Evolutionary conservation across 345 rosid genomes (phyloP), one percentile per base, ranked within the genome.

Genomic region (Hibiscus mutabilis): DNA sequence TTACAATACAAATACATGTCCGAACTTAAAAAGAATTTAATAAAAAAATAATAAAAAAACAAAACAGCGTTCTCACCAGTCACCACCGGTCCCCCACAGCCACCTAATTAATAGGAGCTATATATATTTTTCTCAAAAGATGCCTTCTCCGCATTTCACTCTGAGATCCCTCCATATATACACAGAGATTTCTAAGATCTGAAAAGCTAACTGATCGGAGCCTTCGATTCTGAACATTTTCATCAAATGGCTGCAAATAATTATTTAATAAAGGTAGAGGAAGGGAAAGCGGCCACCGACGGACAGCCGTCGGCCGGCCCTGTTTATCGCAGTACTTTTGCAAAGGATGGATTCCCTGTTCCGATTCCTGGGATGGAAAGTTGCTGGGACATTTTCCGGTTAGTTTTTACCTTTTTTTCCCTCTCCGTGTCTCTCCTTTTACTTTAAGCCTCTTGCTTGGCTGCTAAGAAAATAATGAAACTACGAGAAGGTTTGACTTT

Each of bases 341-440:
- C 97, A 42, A 75, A 84, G 75, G 85, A 84, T 47, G 97, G 99
- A 21, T 90, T 89, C 70, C 97, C 97, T n/a, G 67, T 84, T 25
- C 93, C 96, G 18, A 72, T 85, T 63, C 80, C 84, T 1, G 97
- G 96, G 16, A 52, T 92, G 85, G 87, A 92, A 3, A 83, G 91
- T 74, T 95, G 96, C 77, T 95, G 99, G 99, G 97, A 92, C 68
- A 77, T 92, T 81, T 95, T 95, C 79, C 88, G 97, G 99, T 94
- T n/a, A 56, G 83, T 19, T 53, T 96, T 84, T 92, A 95, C 95
- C 22, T 73, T 42, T 68, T 2, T 64, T 10, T 19, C 3, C 6
- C 40, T 35, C 40, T 35, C 9, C 40, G 40, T 35, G 9, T 35
- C 1, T 35, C 40, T 35, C 9, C 40, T 35, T 35, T 35, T 35